phyloP scores from a whole-genome alignment of 371 early-diverging fungal genomes.

The Mucor circinelloides region DNA sequence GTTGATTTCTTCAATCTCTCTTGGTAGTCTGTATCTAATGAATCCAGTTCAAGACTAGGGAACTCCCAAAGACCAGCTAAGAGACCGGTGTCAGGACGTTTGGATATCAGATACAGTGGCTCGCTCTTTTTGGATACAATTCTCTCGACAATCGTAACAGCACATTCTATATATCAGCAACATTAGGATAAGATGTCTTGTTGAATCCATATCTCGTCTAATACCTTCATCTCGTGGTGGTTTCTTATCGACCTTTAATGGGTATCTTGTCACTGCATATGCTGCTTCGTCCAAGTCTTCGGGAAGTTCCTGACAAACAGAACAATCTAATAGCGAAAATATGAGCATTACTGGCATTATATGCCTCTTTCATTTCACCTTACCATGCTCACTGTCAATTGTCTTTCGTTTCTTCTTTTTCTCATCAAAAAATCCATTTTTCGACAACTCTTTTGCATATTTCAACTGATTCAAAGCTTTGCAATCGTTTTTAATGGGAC shows the following conservation, averaged over 20 bases:
- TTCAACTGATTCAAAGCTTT: constrained; percentile 56
- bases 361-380: neutral
- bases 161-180: constrained; percentile 45
- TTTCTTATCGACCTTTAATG: constrained; percentile 64
- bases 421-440: constrained; percentile 29
- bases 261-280: constrained; percentile 58
- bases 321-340: constrained; percentile 22
- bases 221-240: constrained; percentile 68
- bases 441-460: constrained; percentile 8
- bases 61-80: constrained; percentile 87
- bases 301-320: constrained; percentile 32
- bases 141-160: constrained; percentile 62
- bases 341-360: neutral
- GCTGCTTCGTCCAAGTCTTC: constrained; percentile 29
- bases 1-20: constrained; percentile 38
- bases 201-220: neutral
- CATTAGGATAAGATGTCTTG: neutral
- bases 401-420: constrained; percentile 29
- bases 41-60: constrained; percentile 56
- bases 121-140: constrained; percentile 8
- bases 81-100: constrained; percentile 64
- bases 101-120: constrained; percentile 54
- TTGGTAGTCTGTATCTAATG: constrained; percentile 35
- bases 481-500: constrained; percentile 69
- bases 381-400: constrained; percentile 26